Evolutionary conservation across 192 early-diverging fungal species (phyloP), one percentile per base, ranked within the genome.

Genomic region (Lunasporangiospora selenospora): DNA sequence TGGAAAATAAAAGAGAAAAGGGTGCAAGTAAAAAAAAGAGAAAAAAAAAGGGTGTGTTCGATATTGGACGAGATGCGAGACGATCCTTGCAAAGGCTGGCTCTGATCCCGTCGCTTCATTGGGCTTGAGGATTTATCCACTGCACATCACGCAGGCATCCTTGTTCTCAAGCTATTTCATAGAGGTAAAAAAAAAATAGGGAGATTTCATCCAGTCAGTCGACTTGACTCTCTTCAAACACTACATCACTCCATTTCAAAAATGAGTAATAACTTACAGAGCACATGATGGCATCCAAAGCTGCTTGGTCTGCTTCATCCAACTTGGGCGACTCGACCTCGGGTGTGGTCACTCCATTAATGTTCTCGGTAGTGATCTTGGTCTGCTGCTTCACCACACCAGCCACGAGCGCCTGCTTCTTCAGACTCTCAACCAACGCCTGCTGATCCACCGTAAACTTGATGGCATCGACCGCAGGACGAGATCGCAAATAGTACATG

Each of bases 401-500:
- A 13, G 73, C 78, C 1, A 67, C 61, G 11, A 62, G 62, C 7
- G 65, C 59, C 12, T 73, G 69, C 21, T 80, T 76, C 42, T 77
- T 78, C 37, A 63, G 67, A 63, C 65, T 77, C 78, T 81, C 81
- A 76, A 80, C 85, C 52, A 92, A 69, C 8, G 87, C 80, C 49
- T 83, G 77, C 51, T 87, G 86, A 62, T 98, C 95, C 4, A 98
- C 92, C 9, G 97, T 98, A 60, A 98, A 98, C 87, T 98, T 93
- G 78, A 97, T 97, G 1, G 95, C 95, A 66, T 97, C 95, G 13
- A 88, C 93, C 10, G 95, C 95, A 18, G 95, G 95, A 43, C 93
- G 86, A 6, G 94, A 92, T 48, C 95, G 90, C 55, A 96, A 78
- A 70, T 97, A 97, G 79, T 98, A 97, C 97, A 96, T 96, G 54